Conservation (phyloP, 2,329 filamentous ascomycete genomes). For the Aspergillus ustus region DNA sequence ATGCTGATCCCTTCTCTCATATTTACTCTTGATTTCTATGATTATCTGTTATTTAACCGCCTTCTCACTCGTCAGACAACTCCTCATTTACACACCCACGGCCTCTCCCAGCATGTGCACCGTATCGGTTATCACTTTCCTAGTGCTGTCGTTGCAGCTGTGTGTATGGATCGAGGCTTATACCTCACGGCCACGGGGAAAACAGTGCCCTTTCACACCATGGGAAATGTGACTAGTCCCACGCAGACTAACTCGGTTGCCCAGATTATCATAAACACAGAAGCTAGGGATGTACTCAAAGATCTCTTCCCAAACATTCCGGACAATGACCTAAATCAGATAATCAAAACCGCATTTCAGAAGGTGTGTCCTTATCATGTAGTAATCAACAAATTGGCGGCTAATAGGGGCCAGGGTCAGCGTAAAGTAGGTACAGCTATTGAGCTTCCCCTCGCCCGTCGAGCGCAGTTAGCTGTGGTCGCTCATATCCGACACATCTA, state of each 20-base stretch:
- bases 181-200: conserved; percentile 53
- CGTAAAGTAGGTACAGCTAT: conserved; percentile 62
- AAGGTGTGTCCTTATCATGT: conserved; percentile 48
- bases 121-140: conserved; percentile 68
- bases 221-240: conserved; percentile 30
- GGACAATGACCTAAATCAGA: conserved; percentile 59
- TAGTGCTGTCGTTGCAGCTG: conserved; percentile 61
- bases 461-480: conserved; percentile 65
- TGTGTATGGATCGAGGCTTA: conserved; percentile 55
- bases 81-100: conserved; percentile 54
- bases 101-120: conserved; percentile 64
- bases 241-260: conserved; percentile 34
- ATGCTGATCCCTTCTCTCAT: conserved; percentile 37
- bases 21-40: conserved; percentile 16
- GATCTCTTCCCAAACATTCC: conserved; percentile 69
- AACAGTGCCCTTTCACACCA: conserved; percentile 45
- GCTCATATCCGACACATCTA: conserved; percentile 67
- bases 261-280: conserved; percentile 57
- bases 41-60: conserved; percentile 20
- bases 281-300: conserved; percentile 62
- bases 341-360: conserved; percentile 65
- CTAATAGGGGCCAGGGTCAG: conserved; percentile 51
- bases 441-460: conserved; percentile 58
- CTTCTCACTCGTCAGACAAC: conserved; percentile 47
- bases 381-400: conserved; percentile 20